These are phyloP conservation scores for Paramecium caudatum DNA, from an alignment of 73 alveolate genomes.

Conservation along the genomic window DNA sequence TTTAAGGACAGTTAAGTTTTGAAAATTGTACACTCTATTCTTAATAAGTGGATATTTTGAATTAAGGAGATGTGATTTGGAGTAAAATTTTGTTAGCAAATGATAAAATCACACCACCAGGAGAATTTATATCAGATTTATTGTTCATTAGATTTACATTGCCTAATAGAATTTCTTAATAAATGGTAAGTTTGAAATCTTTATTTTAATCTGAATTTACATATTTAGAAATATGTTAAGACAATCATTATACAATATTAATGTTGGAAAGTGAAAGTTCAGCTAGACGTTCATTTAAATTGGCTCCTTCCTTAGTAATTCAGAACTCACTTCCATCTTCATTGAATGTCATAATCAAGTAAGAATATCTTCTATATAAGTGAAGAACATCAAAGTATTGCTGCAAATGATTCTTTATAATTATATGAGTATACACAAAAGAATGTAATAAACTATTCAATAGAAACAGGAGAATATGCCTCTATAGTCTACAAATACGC, in stretches of 20 bases:
- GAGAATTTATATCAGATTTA: slow-evolving; percentile 9
- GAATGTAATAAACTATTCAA: neutral
- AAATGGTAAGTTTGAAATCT: neutral
- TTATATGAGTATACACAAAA: neutral
- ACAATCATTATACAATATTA: neutral
- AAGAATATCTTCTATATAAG: neutral
- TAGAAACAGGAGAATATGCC: neutral
- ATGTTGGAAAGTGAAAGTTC: neutral
- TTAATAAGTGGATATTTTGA: neutral
- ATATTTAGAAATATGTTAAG: neutral
- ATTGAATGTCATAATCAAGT: neutral
- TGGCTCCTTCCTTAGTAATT: neutral
- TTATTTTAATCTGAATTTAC: neutral
- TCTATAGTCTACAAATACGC: neutral
- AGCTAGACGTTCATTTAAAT: neutral
- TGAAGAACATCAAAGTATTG: slow-evolving; percentile 36
- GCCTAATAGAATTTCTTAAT: neutral
- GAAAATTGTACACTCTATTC: neutral
- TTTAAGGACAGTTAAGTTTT: neutral
- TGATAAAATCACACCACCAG: slow-evolving; percentile 34
- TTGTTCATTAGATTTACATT: neutral
- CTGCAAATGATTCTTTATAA: neutral
- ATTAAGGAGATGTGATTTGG: neutral
- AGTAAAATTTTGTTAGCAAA: neutral
- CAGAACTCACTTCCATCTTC: slow-evolving; percentile 8